Conservation (phyloP, 164 flowering plant species). For the Magnolia changhungtana region DNA sequence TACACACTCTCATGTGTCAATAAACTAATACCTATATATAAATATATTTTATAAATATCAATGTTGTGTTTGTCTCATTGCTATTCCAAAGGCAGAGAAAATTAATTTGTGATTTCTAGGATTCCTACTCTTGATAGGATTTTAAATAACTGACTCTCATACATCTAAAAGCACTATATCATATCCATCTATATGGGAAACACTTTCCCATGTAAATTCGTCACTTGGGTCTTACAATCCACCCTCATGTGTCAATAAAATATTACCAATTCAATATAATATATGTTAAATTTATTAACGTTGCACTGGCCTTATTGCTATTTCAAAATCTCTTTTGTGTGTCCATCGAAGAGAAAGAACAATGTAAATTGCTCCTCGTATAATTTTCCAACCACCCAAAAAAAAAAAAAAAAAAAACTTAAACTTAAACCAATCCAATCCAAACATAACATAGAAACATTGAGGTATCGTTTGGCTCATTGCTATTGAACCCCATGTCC, state of each 20-base stretch:
- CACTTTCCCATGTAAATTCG: no score
- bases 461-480: no score
- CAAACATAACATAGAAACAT: no score
- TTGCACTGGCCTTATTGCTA: no score
- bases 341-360: background rate
- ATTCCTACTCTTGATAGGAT: background rate
- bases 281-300: background rate
- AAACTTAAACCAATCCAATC: no score
- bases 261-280: background rate
- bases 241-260: background rate
- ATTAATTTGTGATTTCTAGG: background rate
- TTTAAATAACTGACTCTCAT: no score
- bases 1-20: background rate
- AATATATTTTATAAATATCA: background rate
- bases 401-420: no score
- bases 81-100: background rate
- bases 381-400: background rate
- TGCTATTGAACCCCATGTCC: no score
- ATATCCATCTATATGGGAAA: no score
- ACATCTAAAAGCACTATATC: no score
- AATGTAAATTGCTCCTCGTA: background rate
- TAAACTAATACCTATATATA: background rate
- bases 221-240: no score
- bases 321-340: background rate
- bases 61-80: background rate